phyloP scores from a whole-genome alignment of 208 protist species.

The Porcisia deanei region DNA sequence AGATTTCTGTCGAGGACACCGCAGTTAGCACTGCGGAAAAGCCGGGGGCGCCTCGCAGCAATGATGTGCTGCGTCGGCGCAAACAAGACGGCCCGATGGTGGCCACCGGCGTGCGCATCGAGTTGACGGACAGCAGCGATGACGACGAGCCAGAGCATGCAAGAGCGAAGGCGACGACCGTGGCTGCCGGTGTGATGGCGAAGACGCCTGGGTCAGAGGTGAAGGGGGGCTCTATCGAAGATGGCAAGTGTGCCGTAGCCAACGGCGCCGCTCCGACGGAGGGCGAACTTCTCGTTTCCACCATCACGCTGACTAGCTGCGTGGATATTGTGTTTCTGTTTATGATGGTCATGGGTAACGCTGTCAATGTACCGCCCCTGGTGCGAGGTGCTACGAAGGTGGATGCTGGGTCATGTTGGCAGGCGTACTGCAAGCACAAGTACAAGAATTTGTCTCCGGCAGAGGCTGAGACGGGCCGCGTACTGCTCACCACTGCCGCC shows the following conservation, averaged over 20 bases:
- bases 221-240: background rate
- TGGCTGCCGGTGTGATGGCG: background rate
- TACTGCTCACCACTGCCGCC: slow-evolving; percentile 21
- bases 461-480: slow-evolving; percentile 48
- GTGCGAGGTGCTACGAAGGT: slow-evolving; percentile 83
- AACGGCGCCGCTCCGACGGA: slow-evolving; percentile 11
- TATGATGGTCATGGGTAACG: slow-evolving; percentile 87
- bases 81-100: slow-evolving; percentile 83
- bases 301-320: slow-evolving; percentile 62
- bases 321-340: slow-evolving; percentile 91
- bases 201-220: background rate
- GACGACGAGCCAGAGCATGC: slow-evolving; percentile 17
- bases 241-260: background rate
- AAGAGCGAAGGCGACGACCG: slow-evolving; percentile 15
- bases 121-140: slow-evolving; percentile 59
- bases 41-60: slow-evolving; percentile 4
- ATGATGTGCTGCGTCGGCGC: slow-evolving; percentile 57
- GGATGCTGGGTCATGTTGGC: slow-evolving; percentile 85
- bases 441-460: slow-evolving; percentile 42
- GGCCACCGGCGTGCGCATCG: slow-evolving; percentile 59
- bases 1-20: slow-evolving; percentile 25
- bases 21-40: background rate
- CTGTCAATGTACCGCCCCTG: slow-evolving; percentile 70
- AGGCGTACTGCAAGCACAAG: slow-evolving; percentile 82
- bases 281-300: slow-evolving; percentile 30